Base-by-base conservation (phyloP, 208 protist species). In the Herpetomonas samuelpessoai region DNA sequence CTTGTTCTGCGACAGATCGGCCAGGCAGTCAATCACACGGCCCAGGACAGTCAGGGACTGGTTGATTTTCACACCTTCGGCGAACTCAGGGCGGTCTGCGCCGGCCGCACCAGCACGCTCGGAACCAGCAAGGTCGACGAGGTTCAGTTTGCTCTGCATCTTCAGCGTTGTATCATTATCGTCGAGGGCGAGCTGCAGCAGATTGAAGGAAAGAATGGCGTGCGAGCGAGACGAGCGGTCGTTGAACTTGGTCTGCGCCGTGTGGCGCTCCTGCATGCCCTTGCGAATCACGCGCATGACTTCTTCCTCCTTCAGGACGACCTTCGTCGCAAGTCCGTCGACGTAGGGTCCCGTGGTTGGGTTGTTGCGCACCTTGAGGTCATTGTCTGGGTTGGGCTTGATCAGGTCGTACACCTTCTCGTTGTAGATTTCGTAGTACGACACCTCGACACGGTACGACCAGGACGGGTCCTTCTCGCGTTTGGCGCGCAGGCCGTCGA, bases 121-220 rank as follows among this genome's bases (percentile, higher is more conserved):
- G 2, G 83, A 94, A 3, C 96, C 96, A 3, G 96, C 96, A 26
- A 98, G 83, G 67, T 98, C 96, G 38, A 97, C 85, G 25, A 98
- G 81, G 66, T 97, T 97, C 27, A 95, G 68, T 65, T 93, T 92
- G 65, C 83, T 85, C 28, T 58, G 77, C 47, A 85, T 81, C 53
- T 74, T 68, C 28, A 51, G 60, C 29, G 71, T 59, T 58, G 72
- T 79, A 59, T 81, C 71, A 44, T 59, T 47, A 22, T 86, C 79
- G 45, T 86, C 76, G 24, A 94, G 62, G 31, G 44, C 69, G 27
- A 83, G 57, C 66, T 90, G 84, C 54, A 83, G 53, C 52, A 92
- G 65, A 55, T 84, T 71, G 57, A 96, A 56, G 24, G 63, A 76
- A 46, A 97, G 74, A 51, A 97, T 91, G 22, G 91, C 88, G 65